Base-by-base conservation (phyloP, 768 basidiomycete species). In the Lactarius sanguifluus region DNA sequence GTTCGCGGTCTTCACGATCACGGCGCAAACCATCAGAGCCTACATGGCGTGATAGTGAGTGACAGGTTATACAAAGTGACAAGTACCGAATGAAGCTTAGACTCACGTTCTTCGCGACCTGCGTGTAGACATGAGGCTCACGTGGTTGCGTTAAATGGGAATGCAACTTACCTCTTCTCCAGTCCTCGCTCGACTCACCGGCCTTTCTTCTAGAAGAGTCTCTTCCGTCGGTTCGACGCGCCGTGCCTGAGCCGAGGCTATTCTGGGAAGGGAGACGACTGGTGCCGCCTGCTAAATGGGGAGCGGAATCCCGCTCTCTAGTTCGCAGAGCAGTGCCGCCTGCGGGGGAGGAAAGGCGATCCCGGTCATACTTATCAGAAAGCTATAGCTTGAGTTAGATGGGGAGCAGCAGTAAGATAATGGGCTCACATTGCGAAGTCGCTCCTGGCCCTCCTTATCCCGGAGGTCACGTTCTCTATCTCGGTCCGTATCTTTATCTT, bases 351-450 rank as follows among this genome's bases (percentile, higher is more conserved):
- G 84, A 83, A 60, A 91, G 82, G 57, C 90, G 86, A 74, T 91
- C 90, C 54, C 91, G 88, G 78, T 93, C 92, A 71, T 88, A 94
- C 76, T 91, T 92, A 76, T 94, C 92, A 20, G 92, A 92, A 23
- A 94, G 81, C 92, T 94, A 67, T 15, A 57, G 55, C 54, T 47
- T n/a, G 64, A 47, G 61, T 68, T 20, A 67, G 67, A 34, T 45
- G 30, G 45, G 62, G 62, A 34, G 9, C 60, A 32, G 16, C 6
- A 28, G 60, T 47, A 38, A 66, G 28, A 25, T 40, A 36, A 75
- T 63, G 71, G 20, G 76, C 89, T 73, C 71, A 89, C 92, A 79
- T 87, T 89, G 66, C 92, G 86, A 57, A 93, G 80, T 43, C 87
- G 80, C 76, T 92, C 90, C 72, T 90, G 88, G 18, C 90, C 89